Base-by-base conservation (phyloP, 208 protist genomes). In the Acanthamoeba castellanii region DNA sequence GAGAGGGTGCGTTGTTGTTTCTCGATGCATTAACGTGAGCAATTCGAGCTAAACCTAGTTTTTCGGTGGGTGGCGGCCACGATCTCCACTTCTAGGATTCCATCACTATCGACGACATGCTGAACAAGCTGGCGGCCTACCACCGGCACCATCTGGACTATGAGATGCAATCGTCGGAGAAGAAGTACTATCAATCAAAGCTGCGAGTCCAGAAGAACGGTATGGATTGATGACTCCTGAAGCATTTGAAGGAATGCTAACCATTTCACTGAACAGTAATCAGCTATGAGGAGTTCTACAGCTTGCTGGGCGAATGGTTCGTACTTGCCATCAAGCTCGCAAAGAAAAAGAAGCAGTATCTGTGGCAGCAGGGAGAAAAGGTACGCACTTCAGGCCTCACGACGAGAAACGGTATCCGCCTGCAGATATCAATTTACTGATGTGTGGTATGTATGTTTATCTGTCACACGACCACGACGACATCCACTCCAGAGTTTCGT, bases 291-390 rank as follows among this genome's bases (percentile, higher is more conserved):
- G 84, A 90, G 42, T 90, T 90, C 59, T 90, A 90, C 84, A 32
- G 34, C 84, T 14, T 66, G 84, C n/a, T 90, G 42, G 84, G 84
- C 7, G 84, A 90, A 27, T 90, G 84, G 84, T 68, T 90, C 84
- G 84, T 90, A 50, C 50, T 90, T 7, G 84, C 84, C 32, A 66
- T 90, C 84, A 90, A 90, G 52, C 52, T 90, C 6, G 84, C 84
- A 27, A 90, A 90, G 84, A 90, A 90, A 37, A 90, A 90, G 84
- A 90, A 32, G 27, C 84, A 90, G 84, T 90, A 90, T 37, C 84
- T 90, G n/a, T 90, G 84, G 84, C 84, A 90, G 42, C 84, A 90
- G 18, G 55, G 59, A 68, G 84, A 68, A 42, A 61, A 90, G 52
- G 84, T 90, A 30, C 59, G 1, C 7, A 42, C 37, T 42, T 42